Evolutionary conservation across 805 yeast species (phyloP), one percentile per base, ranked within the genome.

Genomic region (Yamadazyma olivae): DNA sequence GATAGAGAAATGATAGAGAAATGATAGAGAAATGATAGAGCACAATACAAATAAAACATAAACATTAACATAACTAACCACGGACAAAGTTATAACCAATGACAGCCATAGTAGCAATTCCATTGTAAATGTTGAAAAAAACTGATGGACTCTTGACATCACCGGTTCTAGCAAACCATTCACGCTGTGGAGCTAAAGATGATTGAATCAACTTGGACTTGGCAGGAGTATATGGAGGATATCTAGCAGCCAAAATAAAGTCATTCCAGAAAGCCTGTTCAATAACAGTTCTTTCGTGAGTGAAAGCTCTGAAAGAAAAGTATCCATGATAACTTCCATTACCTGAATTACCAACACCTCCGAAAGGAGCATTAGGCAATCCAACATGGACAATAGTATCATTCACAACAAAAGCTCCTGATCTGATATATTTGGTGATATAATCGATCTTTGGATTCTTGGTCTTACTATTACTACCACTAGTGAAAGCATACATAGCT

Each of bases 271-370:
- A 70, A 12, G 83, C 80, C 54, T 83, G 86, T 32, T 68, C 73
- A 45, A 85, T 54, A 2, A 80, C 66, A 0, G 89, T 74, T 49
- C 95, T 74, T 53, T 75, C 76, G 56, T 86, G 95, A 2, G 88
- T 74, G 53, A 90, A 90, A n/a, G 83, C 68, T 21, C 58, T 48
- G 59, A 51, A 68, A 1, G 59, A 53, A 24, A 38, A 70, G 43
- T 59, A 61, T 3, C 96, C 96, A 54, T 89, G 96, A 60, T 88
- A 89, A 22, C 72, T 62, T 8, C 97, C 97, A 39, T 67, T 64
- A 1, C 98, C 98, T 0, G 96, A 86, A 12, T 55, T 55, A 10
- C 97, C 96, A 38, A 90, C 64, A 17, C 98, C 98, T 22, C 98
- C 98, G 60, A 90, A 91, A 17, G 97, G 97, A 3, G 86, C 76